A percentile compares a stretch with the other conserved stretches of the same genome.
Conservation (phyloP, 306 rosid species). For the Sphenostylis stenocarpa region DNA sequence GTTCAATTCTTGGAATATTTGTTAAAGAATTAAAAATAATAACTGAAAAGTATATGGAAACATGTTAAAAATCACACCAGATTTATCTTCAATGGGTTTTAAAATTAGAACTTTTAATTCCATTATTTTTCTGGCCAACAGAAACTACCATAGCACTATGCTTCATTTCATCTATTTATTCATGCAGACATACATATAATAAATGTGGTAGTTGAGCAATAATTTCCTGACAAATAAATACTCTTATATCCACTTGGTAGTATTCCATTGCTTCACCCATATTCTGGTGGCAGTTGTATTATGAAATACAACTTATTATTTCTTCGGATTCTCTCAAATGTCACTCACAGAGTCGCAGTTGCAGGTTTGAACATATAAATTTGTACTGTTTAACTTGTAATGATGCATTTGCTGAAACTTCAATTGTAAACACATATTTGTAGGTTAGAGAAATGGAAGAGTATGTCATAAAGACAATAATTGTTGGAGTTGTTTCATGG, state of each 20-base stretch:
- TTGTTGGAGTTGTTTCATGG: constrained; percentile 74
- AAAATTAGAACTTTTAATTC: too few species aligned
- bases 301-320: not conserved
- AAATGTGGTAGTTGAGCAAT: constrained; percentile 26
- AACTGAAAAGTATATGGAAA: too few species aligned
- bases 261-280: not conserved
- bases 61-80: too few species aligned
- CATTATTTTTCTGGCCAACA: too few species aligned
- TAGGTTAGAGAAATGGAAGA: constrained; percentile 48
- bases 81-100: too few species aligned
- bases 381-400: not conserved
- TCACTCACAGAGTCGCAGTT: not conserved
- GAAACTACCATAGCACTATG: not conserved
- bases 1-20: too few species aligned
- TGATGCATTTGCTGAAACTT: not conserved
- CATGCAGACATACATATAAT: not conserved
- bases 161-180: not conserved
- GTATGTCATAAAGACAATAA: constrained; percentile 32
- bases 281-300: constrained; percentile 22
- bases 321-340: not conserved
- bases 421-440: constrained; percentile 22
- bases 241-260: not conserved
- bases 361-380: not conserved
- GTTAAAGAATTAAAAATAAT: too few species aligned
- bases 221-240: not conserved